phyloP scores from a whole-genome alignment of 371 early-diverging fungal genomes.

The Chytridiales sp. region DNA sequence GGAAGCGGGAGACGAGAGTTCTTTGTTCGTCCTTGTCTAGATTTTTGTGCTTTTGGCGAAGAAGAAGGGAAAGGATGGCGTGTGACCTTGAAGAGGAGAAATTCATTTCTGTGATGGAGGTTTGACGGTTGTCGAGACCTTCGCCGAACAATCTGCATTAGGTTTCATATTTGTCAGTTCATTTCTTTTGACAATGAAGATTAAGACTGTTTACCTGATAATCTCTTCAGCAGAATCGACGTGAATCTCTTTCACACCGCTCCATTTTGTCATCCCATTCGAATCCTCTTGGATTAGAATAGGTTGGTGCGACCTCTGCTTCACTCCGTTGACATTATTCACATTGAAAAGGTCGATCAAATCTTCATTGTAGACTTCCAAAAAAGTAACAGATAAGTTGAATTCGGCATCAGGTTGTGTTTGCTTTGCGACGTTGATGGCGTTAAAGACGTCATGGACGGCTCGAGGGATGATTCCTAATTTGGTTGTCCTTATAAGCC shows the following conservation, averaged over 20 bases:
- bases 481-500: background rate
- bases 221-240: slow-evolving; percentile 71
- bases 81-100: slow-evolving; percentile 94
- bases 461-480: slow-evolving; percentile 86
- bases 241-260: slow-evolving; percentile 73
- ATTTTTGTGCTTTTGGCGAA: slow-evolving; percentile 36
- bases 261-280: slow-evolving; percentile 77
- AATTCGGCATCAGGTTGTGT: slow-evolving; percentile 26
- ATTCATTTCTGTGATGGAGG: slow-evolving; percentile 95
- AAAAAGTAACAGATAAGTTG: slow-evolving; percentile 33
- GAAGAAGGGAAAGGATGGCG: slow-evolving; percentile 87
- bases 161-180: too few species aligned
- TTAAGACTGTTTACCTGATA: slow-evolving; percentile 50
- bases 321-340: slow-evolving; percentile 65
- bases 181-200: background rate
- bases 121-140: slow-evolving; percentile 76
- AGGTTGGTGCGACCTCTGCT: slow-evolving; percentile 80
- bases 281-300: slow-evolving; percentile 75
- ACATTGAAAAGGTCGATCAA: slow-evolving; percentile 34
- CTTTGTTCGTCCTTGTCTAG: slow-evolving; percentile 3
- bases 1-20: slow-evolving; percentile 74
- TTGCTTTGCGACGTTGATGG: background rate
- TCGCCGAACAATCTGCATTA: slow-evolving; percentile 9
- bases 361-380: slow-evolving; percentile 64
- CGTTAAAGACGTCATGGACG: slow-evolving; percentile 68